phyloP scores from a whole-genome alignment of 2,329 filamentous ascomycete genomes.

The Stemphylium beticola region DNA sequence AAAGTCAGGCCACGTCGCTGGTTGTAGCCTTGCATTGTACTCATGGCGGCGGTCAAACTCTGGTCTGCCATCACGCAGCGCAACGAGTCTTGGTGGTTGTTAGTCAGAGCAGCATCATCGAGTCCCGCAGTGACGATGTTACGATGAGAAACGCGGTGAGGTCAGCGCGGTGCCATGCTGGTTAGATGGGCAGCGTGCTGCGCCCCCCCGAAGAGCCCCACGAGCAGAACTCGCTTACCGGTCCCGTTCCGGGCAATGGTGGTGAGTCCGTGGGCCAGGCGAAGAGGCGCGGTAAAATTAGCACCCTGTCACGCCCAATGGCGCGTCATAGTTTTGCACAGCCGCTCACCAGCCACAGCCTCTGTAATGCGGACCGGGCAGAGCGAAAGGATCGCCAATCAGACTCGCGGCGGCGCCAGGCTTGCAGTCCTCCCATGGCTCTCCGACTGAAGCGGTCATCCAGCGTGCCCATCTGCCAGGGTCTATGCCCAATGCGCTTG shows the following conservation, averaged over 20 bases:
- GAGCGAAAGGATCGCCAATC: constrained; percentile 30
- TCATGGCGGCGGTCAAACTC: constrained; percentile 27
- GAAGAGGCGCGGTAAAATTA: constrained; percentile 27
- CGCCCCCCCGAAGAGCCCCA: constrained; percentile 20
- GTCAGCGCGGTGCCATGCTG: constrained; percentile 32
- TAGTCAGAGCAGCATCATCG: constrained; percentile 6
- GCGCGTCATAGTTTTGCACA: constrained; percentile 19
- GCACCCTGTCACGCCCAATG: constrained; percentile 22
- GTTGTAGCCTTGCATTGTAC: constrained; percentile 7
- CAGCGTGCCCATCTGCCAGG: constrained; percentile 30
- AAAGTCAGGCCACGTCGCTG: constrained; percentile 6
- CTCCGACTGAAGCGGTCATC: constrained; percentile 42
- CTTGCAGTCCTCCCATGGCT: constrained; percentile 23
- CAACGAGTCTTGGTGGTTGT: constrained; percentile 5
- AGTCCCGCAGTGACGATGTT: constrained; percentile 17
- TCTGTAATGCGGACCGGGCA: constrained; percentile 23
- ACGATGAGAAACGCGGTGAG: constrained; percentile 33
- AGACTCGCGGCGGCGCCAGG: constrained; percentile 21
- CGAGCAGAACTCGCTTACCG: constrained; percentile 21
- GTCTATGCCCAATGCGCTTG: constrained; percentile 38
- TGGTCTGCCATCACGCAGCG: constrained; percentile 21
- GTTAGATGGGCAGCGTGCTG: constrained; percentile 15
- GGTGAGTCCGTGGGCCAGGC: too few relatives aligned
- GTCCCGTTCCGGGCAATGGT: constrained; percentile 31
- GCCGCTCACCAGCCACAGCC: constrained; percentile 37